Evolutionary conservation across 305 asterid genomes (phyloP).

Genomic region (Rubia tinctorum): DNA sequence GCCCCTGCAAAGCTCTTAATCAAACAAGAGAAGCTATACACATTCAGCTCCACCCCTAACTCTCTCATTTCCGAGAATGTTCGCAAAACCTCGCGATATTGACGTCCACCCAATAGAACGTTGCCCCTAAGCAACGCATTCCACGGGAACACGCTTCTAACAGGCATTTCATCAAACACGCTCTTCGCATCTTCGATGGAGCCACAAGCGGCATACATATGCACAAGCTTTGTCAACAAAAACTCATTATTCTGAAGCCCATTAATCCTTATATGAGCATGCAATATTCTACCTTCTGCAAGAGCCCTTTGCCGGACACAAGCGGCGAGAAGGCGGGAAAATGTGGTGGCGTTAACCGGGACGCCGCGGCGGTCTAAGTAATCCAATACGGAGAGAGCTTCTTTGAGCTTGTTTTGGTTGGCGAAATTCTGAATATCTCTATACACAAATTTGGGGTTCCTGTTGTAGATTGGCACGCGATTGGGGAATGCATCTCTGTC

Average conservation of each 20-base stretch:
- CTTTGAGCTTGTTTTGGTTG: conserved; percentile 58
- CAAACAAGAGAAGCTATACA: conserved; percentile 81
- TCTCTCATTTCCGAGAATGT: conserved; percentile 68
- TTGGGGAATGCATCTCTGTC: conserved; percentile 46
- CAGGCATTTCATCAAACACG: conserved; percentile 61
- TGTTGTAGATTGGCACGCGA: conserved; percentile 51
- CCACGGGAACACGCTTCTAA: conserved; percentile 75
- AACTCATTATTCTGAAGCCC: conserved; percentile 69
- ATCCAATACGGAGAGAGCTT: conserved; percentile 69
- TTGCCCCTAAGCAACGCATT: conserved; percentile 90
- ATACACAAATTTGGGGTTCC: conserved; percentile 72
- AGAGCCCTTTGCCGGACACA: conserved; percentile 48
- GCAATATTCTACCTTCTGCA: conserved; percentile 55
- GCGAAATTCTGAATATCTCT: conserved; percentile 68
- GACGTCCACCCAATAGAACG: conserved; percentile 62
- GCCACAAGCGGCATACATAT: conserved; percentile 67
- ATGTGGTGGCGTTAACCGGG: conserved; percentile 75
- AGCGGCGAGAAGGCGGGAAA: conserved; percentile 58
- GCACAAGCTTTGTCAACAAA: conserved; percentile 67
- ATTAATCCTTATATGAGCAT: conserved; percentile 57
- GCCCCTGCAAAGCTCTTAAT: conserved; percentile 86
- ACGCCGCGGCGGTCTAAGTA: conserved; percentile 71
- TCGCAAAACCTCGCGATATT: conserved; percentile 41
- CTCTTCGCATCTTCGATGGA: conserved; percentile 63
- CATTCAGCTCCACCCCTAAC: conserved; percentile 64